Evolutionary conservation across 495 filamentous ascomycete genomes (phyloP).

Genomic region (Parmelia sp.): DNA sequence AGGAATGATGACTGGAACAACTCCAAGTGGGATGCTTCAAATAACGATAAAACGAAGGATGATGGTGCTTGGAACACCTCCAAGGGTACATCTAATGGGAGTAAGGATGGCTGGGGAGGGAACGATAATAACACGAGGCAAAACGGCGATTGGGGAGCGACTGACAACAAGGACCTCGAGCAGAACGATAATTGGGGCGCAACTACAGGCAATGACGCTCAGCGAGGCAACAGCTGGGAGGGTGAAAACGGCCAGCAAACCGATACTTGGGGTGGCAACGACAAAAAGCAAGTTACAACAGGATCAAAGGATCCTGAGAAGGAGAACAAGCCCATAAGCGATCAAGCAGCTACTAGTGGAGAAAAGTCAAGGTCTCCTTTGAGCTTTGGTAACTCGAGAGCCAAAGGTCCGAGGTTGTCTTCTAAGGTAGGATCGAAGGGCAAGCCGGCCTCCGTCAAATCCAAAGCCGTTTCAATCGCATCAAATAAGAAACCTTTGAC

Average conservation of each 20-base stretch:
- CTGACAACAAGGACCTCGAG: background rate
- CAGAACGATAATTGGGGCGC: background rate
- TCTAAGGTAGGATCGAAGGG: background rate
- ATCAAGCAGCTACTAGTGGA: background rate
- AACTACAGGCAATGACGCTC: background rate
- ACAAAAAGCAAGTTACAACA: conserved; percentile 7
- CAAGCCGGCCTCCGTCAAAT: conserved; percentile 3
- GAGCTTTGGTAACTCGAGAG: conserved; percentile 12
- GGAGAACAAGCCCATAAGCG: background rate
- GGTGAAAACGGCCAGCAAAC: background rate
- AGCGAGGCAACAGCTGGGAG: conserved; percentile 2
- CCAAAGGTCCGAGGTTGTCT: background rate
- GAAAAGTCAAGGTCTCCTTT: background rate
- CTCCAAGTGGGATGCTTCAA: conserved; percentile 3
- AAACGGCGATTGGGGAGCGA: background rate
- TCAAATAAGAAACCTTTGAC: background rate
- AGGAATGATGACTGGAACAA: conserved; percentile 8
- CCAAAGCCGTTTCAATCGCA: background rate
- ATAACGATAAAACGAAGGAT: conserved; percentile 6
- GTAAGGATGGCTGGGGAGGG: conserved; percentile 10
- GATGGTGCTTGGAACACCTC: conserved; percentile 7
- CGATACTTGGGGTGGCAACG: background rate
- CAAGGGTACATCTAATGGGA: conserved; percentile 1
- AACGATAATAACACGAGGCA: background rate
- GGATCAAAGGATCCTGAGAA: conserved; percentile 9